phyloP scores from a whole-genome alignment of 75 land plant species.

The Isoetes taiwanensis region DNA sequence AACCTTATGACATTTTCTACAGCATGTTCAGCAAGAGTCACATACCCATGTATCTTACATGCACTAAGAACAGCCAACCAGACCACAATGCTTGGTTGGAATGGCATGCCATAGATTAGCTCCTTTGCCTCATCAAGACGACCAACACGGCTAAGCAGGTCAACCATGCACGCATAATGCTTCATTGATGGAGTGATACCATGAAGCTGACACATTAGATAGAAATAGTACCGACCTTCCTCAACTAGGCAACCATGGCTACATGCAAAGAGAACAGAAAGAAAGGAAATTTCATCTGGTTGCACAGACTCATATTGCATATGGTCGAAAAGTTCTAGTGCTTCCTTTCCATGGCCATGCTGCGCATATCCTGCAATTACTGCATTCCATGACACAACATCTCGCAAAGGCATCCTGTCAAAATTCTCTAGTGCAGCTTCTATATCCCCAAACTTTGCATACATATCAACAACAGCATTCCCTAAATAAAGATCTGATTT shows the following conservation, averaged over 20 bases:
- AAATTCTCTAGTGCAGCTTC: slow-evolving; percentile 15
- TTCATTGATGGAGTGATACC: slow-evolving; percentile 12
- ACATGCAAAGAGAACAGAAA: slow-evolving; percentile 20
- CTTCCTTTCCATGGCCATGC: slow-evolving; percentile 15
- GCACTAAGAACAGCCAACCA: slow-evolving; percentile 16
- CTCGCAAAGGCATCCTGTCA: slow-evolving; percentile 9
- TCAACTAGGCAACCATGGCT: slow-evolving; percentile 13
- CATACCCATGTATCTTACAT: background rate
- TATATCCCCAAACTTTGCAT: slow-evolving; percentile 19
- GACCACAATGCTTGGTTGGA: slow-evolving; percentile 12
- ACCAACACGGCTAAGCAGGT: slow-evolving; percentile 25
- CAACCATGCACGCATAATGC: slow-evolving; percentile 23
- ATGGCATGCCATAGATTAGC: slow-evolving; percentile 11
- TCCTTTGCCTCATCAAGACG: slow-evolving; percentile 9
- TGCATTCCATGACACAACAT: slow-evolving; percentile 30
- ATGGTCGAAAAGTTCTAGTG: slow-evolving; percentile 12
- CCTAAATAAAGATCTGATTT: slow-evolving; percentile 18
- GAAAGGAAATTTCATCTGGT: slow-evolving; percentile 20
- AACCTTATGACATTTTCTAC: background rate
- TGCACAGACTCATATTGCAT: slow-evolving; percentile 22
- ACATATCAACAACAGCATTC: slow-evolving; percentile 34
- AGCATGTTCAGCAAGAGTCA: background rate
- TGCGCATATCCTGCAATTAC: slow-evolving; percentile 29
- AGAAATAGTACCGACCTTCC: slow-evolving; percentile 9
- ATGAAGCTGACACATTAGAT: slow-evolving; percentile 12